Evolutionary conservation across 352 stramenopile species (phyloP).

Genomic region (Globisporangium orthogonon): DNA sequence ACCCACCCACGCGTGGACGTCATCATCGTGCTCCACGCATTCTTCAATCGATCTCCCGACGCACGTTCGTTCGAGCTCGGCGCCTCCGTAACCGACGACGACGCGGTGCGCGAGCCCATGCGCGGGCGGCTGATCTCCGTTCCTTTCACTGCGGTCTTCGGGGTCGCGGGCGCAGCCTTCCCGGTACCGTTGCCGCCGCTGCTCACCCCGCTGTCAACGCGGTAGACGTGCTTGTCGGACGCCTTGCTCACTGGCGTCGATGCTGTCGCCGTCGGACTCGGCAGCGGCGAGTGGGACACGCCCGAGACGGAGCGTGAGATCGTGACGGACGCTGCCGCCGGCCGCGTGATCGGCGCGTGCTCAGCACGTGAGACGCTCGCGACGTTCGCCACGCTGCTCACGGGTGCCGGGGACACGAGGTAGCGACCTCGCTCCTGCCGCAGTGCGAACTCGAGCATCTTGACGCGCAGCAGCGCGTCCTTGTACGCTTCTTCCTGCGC

Average conservation of each 20-base stretch:
- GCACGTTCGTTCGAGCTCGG: slow-evolving; percentile 26
- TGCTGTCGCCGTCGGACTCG: slow-evolving; percentile 17
- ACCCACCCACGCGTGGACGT: too few relatives aligned
- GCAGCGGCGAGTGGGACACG: slow-evolving; percentile 23
- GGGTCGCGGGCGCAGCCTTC: slow-evolving; percentile 24
- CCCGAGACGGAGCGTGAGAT: slow-evolving; percentile 44
- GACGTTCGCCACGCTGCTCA: slow-evolving; percentile 34
- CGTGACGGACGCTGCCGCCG: slow-evolving; percentile 21
- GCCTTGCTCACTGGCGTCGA: slow-evolving; percentile 6
- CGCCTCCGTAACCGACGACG: slow-evolving; percentile 22
- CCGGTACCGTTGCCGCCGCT: slow-evolving; percentile 16
- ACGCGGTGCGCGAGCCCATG: slow-evolving; percentile 51
- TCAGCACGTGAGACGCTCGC: slow-evolving; percentile 28
- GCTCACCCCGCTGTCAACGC: slow-evolving; percentile 38
- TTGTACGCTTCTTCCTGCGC: slow-evolving; percentile 83
- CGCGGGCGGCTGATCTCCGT: slow-evolving; percentile 72
- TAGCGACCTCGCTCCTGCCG: slow-evolving; percentile 73
- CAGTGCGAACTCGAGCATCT: slow-evolving; percentile 87
- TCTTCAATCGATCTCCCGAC: slow-evolving; percentile 7
- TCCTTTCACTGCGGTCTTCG: slow-evolving; percentile 44
- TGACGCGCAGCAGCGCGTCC: slow-evolving; percentile 77
- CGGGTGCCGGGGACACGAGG: slow-evolving; percentile 59
- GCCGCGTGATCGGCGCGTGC: slow-evolving; percentile 21
- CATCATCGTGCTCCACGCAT: background rate
- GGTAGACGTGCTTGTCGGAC: slow-evolving; percentile 42